Evolutionary conservation across 805 yeast species (phyloP), one percentile per base, ranked within the genome.

Genomic region (Pichia exigua): DNA sequence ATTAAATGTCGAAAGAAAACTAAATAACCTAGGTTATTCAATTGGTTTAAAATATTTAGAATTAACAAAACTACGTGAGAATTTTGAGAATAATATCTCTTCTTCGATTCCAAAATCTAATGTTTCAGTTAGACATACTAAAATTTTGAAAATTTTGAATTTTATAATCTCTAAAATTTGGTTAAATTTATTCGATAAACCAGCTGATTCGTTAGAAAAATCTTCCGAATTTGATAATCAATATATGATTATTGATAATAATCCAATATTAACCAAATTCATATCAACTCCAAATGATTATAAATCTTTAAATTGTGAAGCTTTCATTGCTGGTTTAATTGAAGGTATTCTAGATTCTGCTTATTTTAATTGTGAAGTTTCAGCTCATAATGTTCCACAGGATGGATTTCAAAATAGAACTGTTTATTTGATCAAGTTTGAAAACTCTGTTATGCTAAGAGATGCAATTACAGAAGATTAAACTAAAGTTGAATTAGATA

Each of bases 261-360:
- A 73, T 15, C 96, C 96, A 7, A 59, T 86, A 45, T 73, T 88
- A 41, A 75, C 87, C n/a, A 79, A 78, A 59, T 89, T 75, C 62
- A 80, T 89, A 12, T 80, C 87, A 30, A 83, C 86, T 5, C 96
- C 96, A 2, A 80, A 78, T 58, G 95, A 89, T 57, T 81, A 84
- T 62, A 82, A 86, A 12, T 82, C 82, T 55, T 73, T 88, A 60
- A 87, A 85, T 62, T 86, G 94, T 61, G 82, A 85, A 17, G 91
- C 96, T 0, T 87, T 85, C 62, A 79, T 83, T 1, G 96, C 95
- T 0, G 96, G 96, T 0, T 76, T 89, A 17, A 75, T 88, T 42
- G 96, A 89, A 64, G 95, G 95, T 0, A 82, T 88, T 1, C 69
- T 89, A 52, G 94, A 86, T 60, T 73, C 85, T 5, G 73, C 87